phyloP scores from a whole-genome alignment of 2,329 filamentous ascomycete genomes.

The Neofusicoccum kwambonambiense region DNA sequence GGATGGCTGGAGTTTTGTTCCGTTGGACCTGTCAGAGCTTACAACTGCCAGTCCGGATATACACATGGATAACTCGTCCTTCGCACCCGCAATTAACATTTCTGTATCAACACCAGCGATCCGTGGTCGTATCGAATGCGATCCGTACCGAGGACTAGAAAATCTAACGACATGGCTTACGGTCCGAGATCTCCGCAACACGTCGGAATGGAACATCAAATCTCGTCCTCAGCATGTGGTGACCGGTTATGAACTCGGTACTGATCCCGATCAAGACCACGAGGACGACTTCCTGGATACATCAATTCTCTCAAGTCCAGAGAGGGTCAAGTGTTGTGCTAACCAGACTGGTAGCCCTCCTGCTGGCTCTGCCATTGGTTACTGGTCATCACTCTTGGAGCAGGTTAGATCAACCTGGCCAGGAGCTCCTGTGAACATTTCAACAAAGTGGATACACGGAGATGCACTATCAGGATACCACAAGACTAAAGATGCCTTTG shows the following conservation, averaged over 20 bases:
- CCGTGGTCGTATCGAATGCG: conserved; percentile 21
- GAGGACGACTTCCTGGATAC: not conserved
- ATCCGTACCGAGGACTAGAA: not conserved
- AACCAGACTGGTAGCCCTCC: not conserved
- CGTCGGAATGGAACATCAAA: not conserved
- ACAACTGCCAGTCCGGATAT: not conserved
- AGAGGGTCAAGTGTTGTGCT: not conserved
- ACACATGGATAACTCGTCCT: not conserved
- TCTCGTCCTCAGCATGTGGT: conserved; percentile 19
- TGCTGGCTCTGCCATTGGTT: not conserved
- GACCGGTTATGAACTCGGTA: not conserved
- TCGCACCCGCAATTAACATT: conserved; percentile 18
- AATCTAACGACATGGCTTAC: conserved; percentile 19
- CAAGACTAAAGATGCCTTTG: too few relatives aligned
- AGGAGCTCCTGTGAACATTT: not conserved
- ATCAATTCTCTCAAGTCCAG: not conserved
- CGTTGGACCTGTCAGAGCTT: conserved; percentile 15
- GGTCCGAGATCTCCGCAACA: not conserved
- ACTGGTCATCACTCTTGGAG: not conserved
- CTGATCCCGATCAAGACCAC: not conserved
- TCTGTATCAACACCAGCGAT: conserved; percentile 19
- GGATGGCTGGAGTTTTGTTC: conserved; percentile 28
- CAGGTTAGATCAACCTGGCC: too few relatives aligned
- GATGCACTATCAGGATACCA: not conserved
- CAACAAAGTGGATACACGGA: not conserved